Conservation (phyloP, 352 stramenopile species). For the Phytophthora melonis region DNA sequence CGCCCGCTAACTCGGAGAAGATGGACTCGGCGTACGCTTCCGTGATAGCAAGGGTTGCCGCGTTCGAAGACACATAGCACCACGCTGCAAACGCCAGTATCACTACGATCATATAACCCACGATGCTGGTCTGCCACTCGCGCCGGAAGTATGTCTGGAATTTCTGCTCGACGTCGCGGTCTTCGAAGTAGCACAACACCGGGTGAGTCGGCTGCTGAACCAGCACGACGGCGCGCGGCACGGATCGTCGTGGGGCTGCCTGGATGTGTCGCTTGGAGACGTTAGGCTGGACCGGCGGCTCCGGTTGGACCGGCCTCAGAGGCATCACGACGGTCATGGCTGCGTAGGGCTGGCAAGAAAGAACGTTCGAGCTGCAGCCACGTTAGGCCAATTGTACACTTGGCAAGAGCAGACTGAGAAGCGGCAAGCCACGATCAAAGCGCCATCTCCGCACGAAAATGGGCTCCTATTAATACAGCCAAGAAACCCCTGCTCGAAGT, state of each 20-base stretch:
- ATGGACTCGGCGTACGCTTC: constrained; percentile 23
- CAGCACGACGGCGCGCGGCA: constrained; percentile 37
- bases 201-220: constrained; percentile 56
- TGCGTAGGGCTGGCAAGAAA: not conserved
- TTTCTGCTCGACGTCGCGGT: constrained; percentile 63
- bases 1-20: constrained; percentile 7
- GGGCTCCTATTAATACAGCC: constrained; percentile 1
- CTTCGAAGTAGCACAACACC: constrained; percentile 59
- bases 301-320: constrained; percentile 23
- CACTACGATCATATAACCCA: constrained; percentile 46
- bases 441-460: not conserved
- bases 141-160: constrained; percentile 69
- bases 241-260: constrained; percentile 38
- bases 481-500: not conserved
- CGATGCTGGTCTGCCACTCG: constrained; percentile 47
- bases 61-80: constrained; percentile 35
- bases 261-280: constrained; percentile 45
- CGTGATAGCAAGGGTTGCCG: constrained; percentile 31
- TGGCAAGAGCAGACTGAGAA: not conserved
- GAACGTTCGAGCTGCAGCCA: not conserved
- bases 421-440: not conserved
- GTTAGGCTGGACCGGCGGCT: constrained; percentile 10
- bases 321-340: constrained; percentile 34
- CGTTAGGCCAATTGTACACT: not conserved
- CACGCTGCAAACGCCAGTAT: constrained; percentile 36